Conservation (phyloP, 371 early-diverging fungal species). For the Mortierella polycephala region DNA sequence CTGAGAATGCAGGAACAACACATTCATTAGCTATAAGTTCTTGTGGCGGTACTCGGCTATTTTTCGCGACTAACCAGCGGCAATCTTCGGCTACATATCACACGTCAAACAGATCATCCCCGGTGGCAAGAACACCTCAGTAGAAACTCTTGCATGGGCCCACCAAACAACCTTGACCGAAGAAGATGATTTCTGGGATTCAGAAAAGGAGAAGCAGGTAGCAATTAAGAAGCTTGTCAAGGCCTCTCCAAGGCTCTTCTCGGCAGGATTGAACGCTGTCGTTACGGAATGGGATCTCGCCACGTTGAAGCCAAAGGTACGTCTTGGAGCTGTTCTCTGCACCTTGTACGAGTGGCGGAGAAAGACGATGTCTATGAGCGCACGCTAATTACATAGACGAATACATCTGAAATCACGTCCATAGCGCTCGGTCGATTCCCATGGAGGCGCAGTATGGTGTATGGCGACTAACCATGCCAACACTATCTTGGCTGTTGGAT, state of each 20-base stretch:
- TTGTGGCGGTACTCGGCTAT: neutral
- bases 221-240: slow-evolving; percentile 61
- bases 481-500: slow-evolving; percentile 87
- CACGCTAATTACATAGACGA: neutral
- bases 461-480: slow-evolving; percentile 84
- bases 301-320: slow-evolving; percentile 75
- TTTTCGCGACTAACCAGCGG: no score
- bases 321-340: neutral
- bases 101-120: slow-evolving; percentile 70
- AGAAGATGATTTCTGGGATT: slow-evolving; percentile 71
- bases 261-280: slow-evolving; percentile 86
- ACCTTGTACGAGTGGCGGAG: no score
- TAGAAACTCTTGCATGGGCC: slow-evolving; percentile 88
- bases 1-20: neutral
- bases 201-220: slow-evolving; percentile 62
- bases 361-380: no score
- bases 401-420: slow-evolving; percentile 2
- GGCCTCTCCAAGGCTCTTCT: slow-evolving; percentile 84
- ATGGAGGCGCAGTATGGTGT: slow-evolving; percentile 96
- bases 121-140: slow-evolving; percentile 78
- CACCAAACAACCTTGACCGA: slow-evolving; percentile 74
- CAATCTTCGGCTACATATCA: neutral
- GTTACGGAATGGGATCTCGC: slow-evolving; percentile 91
- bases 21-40: neutral
- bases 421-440: slow-evolving; percentile 72